These are phyloP conservation scores for Agastache rugosa DNA, from an alignment of 257 asterid genomes.

Conservation along the genomic window DNA sequence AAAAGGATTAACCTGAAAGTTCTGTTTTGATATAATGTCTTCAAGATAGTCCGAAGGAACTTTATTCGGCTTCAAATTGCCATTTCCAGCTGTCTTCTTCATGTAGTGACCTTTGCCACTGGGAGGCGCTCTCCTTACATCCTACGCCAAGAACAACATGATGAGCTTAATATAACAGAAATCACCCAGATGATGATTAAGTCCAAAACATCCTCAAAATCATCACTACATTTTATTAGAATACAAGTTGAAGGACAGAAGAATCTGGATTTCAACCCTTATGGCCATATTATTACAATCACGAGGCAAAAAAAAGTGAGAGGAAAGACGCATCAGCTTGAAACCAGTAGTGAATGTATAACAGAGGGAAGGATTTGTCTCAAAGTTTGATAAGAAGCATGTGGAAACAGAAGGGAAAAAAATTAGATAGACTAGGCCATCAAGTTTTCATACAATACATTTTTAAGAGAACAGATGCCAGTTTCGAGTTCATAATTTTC, in stretches of 20 bases:
- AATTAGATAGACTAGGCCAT: neutral
- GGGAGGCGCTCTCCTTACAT: constrained; percentile 36
- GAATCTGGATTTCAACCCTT: constrained; percentile 17
- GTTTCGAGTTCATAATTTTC: neutral
- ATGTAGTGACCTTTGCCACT: constrained; percentile 21
- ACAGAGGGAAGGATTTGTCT: constrained; percentile 9
- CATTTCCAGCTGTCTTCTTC: constrained; percentile 26
- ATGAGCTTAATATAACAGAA: constrained; percentile 11
- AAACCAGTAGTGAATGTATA: neutral
- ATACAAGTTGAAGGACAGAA: constrained; percentile 8
- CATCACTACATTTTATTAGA: neutral
- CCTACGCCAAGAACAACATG: constrained; percentile 40
- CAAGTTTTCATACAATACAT: neutral
- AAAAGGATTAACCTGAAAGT: constrained; percentile 53
- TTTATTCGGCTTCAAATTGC: constrained; percentile 5
- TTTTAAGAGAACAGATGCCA: neutral
- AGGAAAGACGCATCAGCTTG: constrained; percentile 9
- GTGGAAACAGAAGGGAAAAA: neutral
- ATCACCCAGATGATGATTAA: constrained; percentile 16
- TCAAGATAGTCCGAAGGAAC: constrained; percentile 29
- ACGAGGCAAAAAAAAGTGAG: constrained; percentile 8
- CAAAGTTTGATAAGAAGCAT: constrained; percentile 8
- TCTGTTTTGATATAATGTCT: constrained; percentile 45
- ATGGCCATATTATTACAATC: constrained; percentile 6
- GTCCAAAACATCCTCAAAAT: constrained; percentile 22